Evolutionary conservation across 108 stramenopile genomes (phyloP).

Genomic region (Parietichytrium sp.): DNA sequence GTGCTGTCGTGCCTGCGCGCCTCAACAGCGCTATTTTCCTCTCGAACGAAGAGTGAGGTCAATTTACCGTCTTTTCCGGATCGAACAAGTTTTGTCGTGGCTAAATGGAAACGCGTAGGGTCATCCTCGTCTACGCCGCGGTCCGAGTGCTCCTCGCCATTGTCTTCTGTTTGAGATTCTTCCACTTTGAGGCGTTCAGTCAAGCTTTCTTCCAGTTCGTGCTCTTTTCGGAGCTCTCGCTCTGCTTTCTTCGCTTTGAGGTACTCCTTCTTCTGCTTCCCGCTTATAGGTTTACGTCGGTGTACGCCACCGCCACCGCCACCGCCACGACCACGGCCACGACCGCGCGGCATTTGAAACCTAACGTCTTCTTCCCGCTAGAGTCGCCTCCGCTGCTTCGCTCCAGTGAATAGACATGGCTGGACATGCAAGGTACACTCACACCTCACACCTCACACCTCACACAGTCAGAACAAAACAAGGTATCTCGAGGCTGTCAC

Average conservation of each 20-base stretch:
- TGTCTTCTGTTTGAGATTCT: neutral
- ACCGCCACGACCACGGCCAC: neutral
- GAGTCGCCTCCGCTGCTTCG: too few species aligned
- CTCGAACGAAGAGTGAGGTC: conserved; percentile 17
- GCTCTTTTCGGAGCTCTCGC: neutral
- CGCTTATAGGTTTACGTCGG: conserved; percentile 33
- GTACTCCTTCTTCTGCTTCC: conserved; percentile 43
- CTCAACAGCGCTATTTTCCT: conserved; percentile 11
- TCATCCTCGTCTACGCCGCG: neutral
- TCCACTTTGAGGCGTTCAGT: neutral
- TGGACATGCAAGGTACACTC: too few species aligned
- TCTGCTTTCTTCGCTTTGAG: conserved; percentile 40
- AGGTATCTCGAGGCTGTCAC: too few species aligned
- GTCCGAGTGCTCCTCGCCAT: neutral
- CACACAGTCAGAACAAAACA: too few species aligned
- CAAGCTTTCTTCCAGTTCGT: neutral
- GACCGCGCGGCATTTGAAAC: too few species aligned
- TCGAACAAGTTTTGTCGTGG: neutral
- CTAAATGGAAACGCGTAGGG: too few species aligned
- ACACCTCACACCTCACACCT: too few species aligned
- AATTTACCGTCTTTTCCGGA: conserved; percentile 10
- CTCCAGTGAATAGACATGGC: too few species aligned
- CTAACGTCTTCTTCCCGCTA: too few species aligned
- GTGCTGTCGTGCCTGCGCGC: neutral
- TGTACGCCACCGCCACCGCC: neutral